A percentile compares a stretch with the other conserved stretches of the same genome.
Conservation (phyloP, 495 filamentous ascomycete species). For the Xylaria scruposa region DNA sequence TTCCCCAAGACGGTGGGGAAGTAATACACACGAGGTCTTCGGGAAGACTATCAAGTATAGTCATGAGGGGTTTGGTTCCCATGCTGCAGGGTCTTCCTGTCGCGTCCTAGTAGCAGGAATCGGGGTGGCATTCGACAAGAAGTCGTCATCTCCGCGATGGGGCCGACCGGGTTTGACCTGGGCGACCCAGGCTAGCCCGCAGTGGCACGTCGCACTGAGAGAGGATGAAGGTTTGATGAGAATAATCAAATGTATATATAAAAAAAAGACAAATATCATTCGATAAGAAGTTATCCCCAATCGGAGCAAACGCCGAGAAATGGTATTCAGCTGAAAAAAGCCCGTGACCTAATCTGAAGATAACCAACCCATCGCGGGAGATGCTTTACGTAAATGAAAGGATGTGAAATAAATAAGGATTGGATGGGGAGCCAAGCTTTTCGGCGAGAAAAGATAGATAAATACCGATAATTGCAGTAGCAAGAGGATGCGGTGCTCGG, state of each 20-base stretch:
- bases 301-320: neutral
- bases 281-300: slow-evolving; percentile 6
- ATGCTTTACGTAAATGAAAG: neutral
- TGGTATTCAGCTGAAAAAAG: neutral
- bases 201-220: slow-evolving; percentile 17
- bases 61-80: neutral
- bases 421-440: neutral
- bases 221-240: neutral
- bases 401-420: neutral
- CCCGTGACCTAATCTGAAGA: neutral
- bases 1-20: neutral
- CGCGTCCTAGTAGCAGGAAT: neutral
- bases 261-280: neutral
- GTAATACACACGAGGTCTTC: slow-evolving; percentile 5
- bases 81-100: neutral
- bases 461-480: neutral
- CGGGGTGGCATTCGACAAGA: neutral
- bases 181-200: neutral
- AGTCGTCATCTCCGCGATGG: slow-evolving; percentile 23
- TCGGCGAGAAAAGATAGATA: slow-evolving; percentile 2
- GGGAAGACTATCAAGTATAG: neutral
- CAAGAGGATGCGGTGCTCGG: slow-evolving; percentile 1
- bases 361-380: neutral
- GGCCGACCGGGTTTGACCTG: slow-evolving; percentile 6
- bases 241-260: neutral